Evolutionary conservation across 306 rosid genomes (phyloP).

Genomic region (Cucumis melo): DNA sequence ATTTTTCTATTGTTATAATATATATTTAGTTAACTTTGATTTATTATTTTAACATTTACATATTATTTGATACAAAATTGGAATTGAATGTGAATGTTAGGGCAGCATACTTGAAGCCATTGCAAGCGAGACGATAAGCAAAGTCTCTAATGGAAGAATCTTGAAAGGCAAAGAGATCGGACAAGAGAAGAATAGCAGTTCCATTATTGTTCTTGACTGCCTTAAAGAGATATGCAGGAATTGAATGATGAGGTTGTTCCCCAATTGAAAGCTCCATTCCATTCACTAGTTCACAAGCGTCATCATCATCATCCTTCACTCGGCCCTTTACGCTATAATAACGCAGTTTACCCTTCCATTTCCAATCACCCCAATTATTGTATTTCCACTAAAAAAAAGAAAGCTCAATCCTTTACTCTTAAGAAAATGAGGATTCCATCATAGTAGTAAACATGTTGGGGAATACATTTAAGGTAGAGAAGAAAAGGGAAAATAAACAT

Average conservation of each 20-base stretch:
- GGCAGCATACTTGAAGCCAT: slow-evolving; percentile 60
- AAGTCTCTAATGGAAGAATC: slow-evolving; percentile 62
- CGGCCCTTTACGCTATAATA: slow-evolving; percentile 16
- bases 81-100: neutral
- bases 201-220: slow-evolving; percentile 76
- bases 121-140: slow-evolving; percentile 73
- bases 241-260: slow-evolving; percentile 23
- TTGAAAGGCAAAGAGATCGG: slow-evolving; percentile 58
- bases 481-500: neutral
- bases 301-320: slow-evolving; percentile 16
- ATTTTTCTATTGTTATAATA: too few relatives aligned
- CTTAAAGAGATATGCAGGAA: slow-evolving; percentile 53
- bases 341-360: slow-evolving; percentile 21
- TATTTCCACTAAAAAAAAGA: slow-evolving; percentile 28
- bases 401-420: slow-evolving; percentile 43
- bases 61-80: too few relatives aligned
- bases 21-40: too few relatives aligned
- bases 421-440: neutral
- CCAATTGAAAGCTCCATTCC: slow-evolving; percentile 65
- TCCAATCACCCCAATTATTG: slow-evolving; percentile 13
- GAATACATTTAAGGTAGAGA: neutral
- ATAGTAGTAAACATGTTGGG: neutral
- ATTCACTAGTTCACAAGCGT: slow-evolving; percentile 54
- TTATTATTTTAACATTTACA: too few relatives aligned
- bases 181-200: slow-evolving; percentile 58